These are phyloP conservation scores for Camellia oleifera DNA, from an alignment of 179 eudicot genomes.

Conservation along the genomic window DNA sequence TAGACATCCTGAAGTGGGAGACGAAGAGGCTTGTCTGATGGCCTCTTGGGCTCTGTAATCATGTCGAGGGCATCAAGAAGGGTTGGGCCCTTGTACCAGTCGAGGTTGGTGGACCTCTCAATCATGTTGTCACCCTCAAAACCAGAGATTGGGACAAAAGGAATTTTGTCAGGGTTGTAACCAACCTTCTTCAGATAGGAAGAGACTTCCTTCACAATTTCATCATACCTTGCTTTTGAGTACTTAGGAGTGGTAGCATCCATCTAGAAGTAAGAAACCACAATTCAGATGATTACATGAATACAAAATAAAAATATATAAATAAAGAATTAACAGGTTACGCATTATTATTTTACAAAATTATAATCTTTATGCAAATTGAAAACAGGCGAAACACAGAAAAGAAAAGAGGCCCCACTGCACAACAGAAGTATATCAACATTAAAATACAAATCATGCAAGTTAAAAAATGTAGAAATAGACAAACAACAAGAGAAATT, in stretches of 20 bases:
- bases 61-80: conserved; percentile 3
- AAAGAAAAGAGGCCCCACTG: no score
- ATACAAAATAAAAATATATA: neutral
- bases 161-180: no score
- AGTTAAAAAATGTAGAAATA: neutral
- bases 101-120: conserved; percentile 2
- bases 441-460: neutral
- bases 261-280: neutral
- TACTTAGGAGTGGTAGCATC: no score
- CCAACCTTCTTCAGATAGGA: no score
- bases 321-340: neutral
- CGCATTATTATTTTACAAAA: neutral
- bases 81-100: conserved; percentile 17
- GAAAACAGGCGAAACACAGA: no score
- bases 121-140: no score
- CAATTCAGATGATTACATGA: neutral
- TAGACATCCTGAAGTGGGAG: conserved; percentile 14
- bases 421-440: neutral
- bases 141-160: no score
- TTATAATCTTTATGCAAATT: neutral
- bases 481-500: neutral
- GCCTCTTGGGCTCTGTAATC: conserved; percentile 14
- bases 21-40: conserved; percentile 15
- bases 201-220: no score
- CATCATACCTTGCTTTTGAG: no score